Evolutionary conservation across 1,284 basidiomycete genomes (phyloP).

Genomic region (Rhodofomes roseus): DNA sequence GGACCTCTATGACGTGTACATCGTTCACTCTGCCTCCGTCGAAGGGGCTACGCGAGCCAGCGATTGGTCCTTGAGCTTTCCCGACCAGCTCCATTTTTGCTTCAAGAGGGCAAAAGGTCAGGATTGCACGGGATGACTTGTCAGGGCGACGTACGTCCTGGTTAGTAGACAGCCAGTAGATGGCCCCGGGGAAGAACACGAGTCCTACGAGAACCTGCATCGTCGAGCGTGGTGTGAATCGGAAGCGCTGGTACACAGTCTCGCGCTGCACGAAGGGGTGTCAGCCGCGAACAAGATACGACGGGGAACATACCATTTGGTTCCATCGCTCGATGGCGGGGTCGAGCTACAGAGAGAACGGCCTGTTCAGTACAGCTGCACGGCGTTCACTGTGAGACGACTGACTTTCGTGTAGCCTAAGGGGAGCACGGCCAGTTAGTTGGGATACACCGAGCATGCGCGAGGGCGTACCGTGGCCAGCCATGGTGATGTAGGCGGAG

Average conservation of each 20-base stretch:
- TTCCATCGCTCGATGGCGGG: conserved; percentile 81
- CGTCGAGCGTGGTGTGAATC: conserved; percentile 65
- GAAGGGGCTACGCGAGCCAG: conserved; percentile 19
- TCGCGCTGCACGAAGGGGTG: conserved; percentile 54
- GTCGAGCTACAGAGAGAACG: conserved; percentile 52
- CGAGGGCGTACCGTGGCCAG: conserved; percentile 36
- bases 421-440: not conserved
- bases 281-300: not conserved
- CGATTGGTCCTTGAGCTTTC: conserved; percentile 35
- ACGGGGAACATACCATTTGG: conserved; percentile 52
- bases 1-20: conserved; percentile 5
- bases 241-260: conserved; percentile 75
- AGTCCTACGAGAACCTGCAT: conserved; percentile 48
- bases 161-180: conserved; percentile 34
- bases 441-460: not conserved
- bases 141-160: conserved; percentile 31
- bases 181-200: conserved; percentile 42
- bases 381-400: not conserved
- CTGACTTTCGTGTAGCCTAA: conserved; percentile 21
- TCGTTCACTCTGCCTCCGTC: conserved; percentile 14
- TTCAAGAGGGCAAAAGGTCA: conserved; percentile 9
- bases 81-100: conserved; percentile 35
- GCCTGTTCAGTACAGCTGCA: not conserved
- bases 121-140: not conserved
- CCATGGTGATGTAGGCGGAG: conserved; percentile 34